Conservation (phyloP, 345 rosid species). For the Gossypium anomalum region DNA sequence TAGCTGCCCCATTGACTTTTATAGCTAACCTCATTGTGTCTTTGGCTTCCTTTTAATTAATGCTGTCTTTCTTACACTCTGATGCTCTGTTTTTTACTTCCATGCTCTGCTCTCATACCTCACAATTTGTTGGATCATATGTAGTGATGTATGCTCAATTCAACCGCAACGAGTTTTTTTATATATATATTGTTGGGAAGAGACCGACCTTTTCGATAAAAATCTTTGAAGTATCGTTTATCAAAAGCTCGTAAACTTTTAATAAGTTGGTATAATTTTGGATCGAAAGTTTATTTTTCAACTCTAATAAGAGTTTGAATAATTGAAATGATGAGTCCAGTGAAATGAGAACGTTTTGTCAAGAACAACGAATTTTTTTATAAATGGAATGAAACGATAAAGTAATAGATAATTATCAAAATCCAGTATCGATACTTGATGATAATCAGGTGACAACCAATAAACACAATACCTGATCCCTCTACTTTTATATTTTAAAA, state of each 20-base stretch:
- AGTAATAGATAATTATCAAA: too few species aligned
- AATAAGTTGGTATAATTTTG: rapidly evolving
- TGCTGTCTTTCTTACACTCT: not conserved
- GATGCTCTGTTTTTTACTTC: not conserved
- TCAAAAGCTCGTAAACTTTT: rapidly evolving
- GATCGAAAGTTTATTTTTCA: rapidly evolving
- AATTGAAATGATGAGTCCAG: too few species aligned
- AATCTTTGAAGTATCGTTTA: too few species aligned
- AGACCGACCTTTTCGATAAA: too few species aligned
- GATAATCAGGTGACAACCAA: too few species aligned
- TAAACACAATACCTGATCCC: too few species aligned
- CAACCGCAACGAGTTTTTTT: not conserved
- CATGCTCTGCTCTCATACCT: not conserved
- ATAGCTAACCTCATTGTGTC: not conserved
- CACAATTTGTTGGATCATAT: not conserved
- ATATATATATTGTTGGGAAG: not conserved
- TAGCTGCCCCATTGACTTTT: not conserved
- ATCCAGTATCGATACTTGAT: too few species aligned
- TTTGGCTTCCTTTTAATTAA: not conserved
- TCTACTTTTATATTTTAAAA: too few species aligned
- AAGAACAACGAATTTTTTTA: too few species aligned
- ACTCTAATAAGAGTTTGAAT: too few species aligned
- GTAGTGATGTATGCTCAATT: not conserved
- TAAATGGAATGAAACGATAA: too few species aligned
- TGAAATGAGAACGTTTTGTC: rapidly evolving